phyloP scores from a whole-genome alignment of 2,329 filamentous ascomycete genomes.

The Claviceps fusiformis region DNA sequence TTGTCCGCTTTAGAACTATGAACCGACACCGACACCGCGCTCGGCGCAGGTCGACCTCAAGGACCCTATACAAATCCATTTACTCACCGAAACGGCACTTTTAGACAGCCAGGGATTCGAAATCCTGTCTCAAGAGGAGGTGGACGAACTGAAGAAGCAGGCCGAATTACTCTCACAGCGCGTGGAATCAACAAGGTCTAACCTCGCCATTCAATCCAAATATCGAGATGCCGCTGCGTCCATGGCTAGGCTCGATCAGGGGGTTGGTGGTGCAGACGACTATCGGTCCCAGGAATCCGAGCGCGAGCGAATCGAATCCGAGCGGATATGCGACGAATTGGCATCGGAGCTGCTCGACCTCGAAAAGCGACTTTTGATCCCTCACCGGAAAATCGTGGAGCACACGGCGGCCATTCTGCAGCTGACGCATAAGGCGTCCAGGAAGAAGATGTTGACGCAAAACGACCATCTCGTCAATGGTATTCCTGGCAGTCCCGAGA shows the following conservation, averaged over 20 bases:
- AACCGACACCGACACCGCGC: slow-evolving; percentile 4
- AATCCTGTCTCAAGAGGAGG: slow-evolving; percentile 79
- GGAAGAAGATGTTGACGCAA: slow-evolving; percentile 34
- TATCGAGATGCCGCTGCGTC: slow-evolving; percentile 86
- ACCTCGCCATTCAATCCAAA: slow-evolving; percentile 80
- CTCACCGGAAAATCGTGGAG: slow-evolving; percentile 64
- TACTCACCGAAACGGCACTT: slow-evolving; percentile 87
- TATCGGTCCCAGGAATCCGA: slow-evolving; percentile 47
- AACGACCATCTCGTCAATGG: slow-evolving; percentile 33
- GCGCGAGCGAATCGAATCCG: slow-evolving; percentile 58
- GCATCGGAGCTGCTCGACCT: slow-evolving; percentile 66
- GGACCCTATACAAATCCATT: slow-evolving; percentile 71
- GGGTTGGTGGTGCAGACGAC: slow-evolving; percentile 27
- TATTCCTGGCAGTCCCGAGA: slow-evolving; percentile 64
- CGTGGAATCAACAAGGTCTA: slow-evolving; percentile 70
- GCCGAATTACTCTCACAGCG: slow-evolving; percentile 56
- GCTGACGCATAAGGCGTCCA: slow-evolving; percentile 70
- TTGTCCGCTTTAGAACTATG: neutral
- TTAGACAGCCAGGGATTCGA: slow-evolving; percentile 76
- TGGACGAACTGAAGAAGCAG: slow-evolving; percentile 85
- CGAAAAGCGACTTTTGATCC: slow-evolving; percentile 61
- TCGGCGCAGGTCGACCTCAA: slow-evolving; percentile 47
- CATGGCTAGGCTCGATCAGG: slow-evolving; percentile 54
- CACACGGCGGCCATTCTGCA: slow-evolving; percentile 90
- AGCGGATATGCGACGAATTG: slow-evolving; percentile 74